Evolutionary conservation across 2,329 filamentous ascomycete genomes (phyloP).

Genomic region (Trematosphaeria pertusa): DNA sequence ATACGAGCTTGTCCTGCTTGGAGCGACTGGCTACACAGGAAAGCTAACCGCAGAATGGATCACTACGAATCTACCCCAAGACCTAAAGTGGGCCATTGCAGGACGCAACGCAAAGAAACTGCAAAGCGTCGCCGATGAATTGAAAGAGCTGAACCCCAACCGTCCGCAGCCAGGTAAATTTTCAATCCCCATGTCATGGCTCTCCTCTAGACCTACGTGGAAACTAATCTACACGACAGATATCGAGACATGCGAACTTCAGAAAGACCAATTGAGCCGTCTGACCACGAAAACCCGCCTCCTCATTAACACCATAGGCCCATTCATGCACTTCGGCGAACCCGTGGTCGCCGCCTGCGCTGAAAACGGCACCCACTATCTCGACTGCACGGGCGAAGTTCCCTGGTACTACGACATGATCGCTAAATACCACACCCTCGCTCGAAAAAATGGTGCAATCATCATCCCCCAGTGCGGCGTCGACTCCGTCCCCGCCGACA

Average conservation of each 20-base stretch:
- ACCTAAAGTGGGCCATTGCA: slow-evolving; percentile 86
- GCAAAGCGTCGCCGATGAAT: slow-evolving; percentile 69
- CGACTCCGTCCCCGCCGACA: slow-evolving; percentile 67
- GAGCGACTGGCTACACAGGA: slow-evolving; percentile 84
- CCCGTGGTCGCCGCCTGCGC: slow-evolving; percentile 70
- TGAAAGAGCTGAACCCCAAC: slow-evolving; percentile 72
- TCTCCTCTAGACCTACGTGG: background rate
- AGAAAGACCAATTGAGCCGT: slow-evolving; percentile 56
- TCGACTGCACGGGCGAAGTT: slow-evolving; percentile 70
- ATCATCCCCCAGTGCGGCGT: slow-evolving; percentile 66
- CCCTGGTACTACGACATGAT: slow-evolving; percentile 70
- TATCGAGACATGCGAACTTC: slow-evolving; percentile 50
- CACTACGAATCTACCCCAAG: slow-evolving; percentile 70
- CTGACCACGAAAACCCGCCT: slow-evolving; percentile 64
- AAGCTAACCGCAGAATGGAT: slow-evolving; percentile 79
- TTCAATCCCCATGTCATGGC: background rate
- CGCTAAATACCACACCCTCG: slow-evolving; percentile 65
- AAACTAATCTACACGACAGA: slow-evolving; percentile 36
- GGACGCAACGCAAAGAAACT: slow-evolving; percentile 83
- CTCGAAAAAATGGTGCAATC: slow-evolving; percentile 66
- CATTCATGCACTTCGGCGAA: slow-evolving; percentile 69
- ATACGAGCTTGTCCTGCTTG: slow-evolving; percentile 72
- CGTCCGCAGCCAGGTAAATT: slow-evolving; percentile 70
- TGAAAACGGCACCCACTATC: slow-evolving; percentile 69
- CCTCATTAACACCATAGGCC: slow-evolving; percentile 68